Base-by-base conservation (phyloP, 805 yeast species). In the Teunomyces aglyptinius region DNA sequence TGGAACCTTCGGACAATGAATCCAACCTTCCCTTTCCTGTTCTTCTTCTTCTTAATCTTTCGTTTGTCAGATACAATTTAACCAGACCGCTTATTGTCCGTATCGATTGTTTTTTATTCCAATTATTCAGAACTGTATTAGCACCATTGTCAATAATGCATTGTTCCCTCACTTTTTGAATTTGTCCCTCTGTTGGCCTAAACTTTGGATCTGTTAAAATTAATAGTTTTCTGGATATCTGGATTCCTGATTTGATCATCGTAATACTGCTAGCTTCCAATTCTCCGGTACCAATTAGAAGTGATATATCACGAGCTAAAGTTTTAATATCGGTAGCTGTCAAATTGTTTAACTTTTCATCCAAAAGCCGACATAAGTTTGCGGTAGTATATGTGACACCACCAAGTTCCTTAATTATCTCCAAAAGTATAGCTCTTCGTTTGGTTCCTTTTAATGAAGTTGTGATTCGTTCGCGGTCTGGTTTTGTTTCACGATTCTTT, bases 241-340 rank as follows among this genome's bases (percentile, higher is more conserved):
- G 50, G 38, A 59, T 61, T 5, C 68, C 74, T 4, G 63, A 56
- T 40, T 59, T 51, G 5, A 49, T 45, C n/a, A 69, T 51, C 7
- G 53, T 35, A 22, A 69, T 49, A 44, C 57, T 55, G 41, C 56
- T 55, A 31, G 55, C 51, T 46, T 63, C 63, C 34, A 67, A 20
- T 15, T 57, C 55, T 6, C 55, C 45, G 15, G 53, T 39, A 19
- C 55, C 43, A 8, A 64, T 61, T 18, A 72, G 53, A 12, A 55
- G 46, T 1, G 63, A 59, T 4, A 72, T 64, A 45, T 72, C 77
- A 29, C 77, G 53, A 3, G 67, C 67, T 13, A 72, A 51, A 0
- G 77, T 72, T 45, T 71, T 72, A 31, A 53, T 56, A 49, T 72
- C 77, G 1, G 75, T 71, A 3, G 50, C 40, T 6, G 73, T 67